These are phyloP conservation scores for Hypseocharis bilobata DNA, from an alignment of 441 rosid genomes.

Conservation along the genomic window DNA sequence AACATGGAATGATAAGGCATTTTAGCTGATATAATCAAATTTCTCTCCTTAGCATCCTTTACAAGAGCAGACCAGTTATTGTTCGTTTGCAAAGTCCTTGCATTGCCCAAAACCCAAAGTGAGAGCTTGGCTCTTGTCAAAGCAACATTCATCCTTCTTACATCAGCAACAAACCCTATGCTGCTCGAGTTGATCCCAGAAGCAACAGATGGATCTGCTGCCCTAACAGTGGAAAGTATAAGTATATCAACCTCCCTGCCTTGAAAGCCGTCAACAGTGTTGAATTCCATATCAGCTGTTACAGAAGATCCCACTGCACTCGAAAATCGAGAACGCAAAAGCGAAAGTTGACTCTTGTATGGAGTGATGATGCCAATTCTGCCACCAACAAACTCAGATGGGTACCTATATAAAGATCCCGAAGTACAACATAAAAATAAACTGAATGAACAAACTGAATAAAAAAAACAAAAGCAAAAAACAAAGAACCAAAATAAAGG, in stretches of 20 bases:
- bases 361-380: constrained; percentile 89
- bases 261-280: constrained; percentile 95
- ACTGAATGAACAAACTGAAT: constrained; percentile 14
- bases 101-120: constrained; percentile 90
- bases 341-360: constrained; percentile 76
- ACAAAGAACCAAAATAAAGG: neutral
- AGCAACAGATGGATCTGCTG: constrained; percentile 39
- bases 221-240: constrained; percentile 89
- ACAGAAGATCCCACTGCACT: constrained; percentile 69
- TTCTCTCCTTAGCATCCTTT: constrained; percentile 76
- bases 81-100: constrained; percentile 63
- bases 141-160: constrained; percentile 92
- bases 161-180: constrained; percentile 94
- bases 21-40: constrained; percentile 46
- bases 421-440: constrained; percentile 14
- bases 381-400: constrained; percentile 68
- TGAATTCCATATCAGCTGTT: constrained; percentile 72
- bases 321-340: constrained; percentile 67
- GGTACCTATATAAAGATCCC: constrained; percentile 43
- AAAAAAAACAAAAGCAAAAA: constrained; percentile 11
- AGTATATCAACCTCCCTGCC: constrained; percentile 89
- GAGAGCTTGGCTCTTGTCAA: constrained; percentile 87
- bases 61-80: constrained; percentile 78
- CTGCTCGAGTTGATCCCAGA: constrained; percentile 41
- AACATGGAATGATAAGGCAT: constrained; percentile 50